Conservation (phyloP, 805 yeast species). For the Schizosaccharomyces pombe region ASM294v3 CU329670.1:4827501-4828000, state of each 20-base stretch:
- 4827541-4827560: constrained; percentile 37
- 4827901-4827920: constrained; percentile 45
- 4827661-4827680: constrained; percentile 42
- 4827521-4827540: background rate
- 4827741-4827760: constrained; percentile 87
- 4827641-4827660: constrained; percentile 45
- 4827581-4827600: constrained; percentile 86
- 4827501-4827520: constrained; percentile 40
- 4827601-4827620: constrained; percentile 62
- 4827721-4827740: constrained; percentile 62
- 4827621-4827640: constrained; percentile 49
- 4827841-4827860: constrained; percentile 15
- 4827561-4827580: constrained; percentile 44
- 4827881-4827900: constrained; percentile 14
- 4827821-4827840: constrained; percentile 21
- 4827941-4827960: constrained; percentile 96
- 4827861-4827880: constrained; percentile 18
- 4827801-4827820: constrained; percentile 49
- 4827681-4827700: constrained; percentile 76
- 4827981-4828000: constrained; percentile 63
- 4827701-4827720: constrained; percentile 68
- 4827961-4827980: constrained; percentile 80
- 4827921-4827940: constrained; percentile 56
- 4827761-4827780: constrained; percentile 64
- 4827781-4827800: constrained; percentile 46